Evolutionary conservation across 2,329 filamentous ascomycete genomes (phyloP).

Genomic region (Aspergillus awamori): DNA sequence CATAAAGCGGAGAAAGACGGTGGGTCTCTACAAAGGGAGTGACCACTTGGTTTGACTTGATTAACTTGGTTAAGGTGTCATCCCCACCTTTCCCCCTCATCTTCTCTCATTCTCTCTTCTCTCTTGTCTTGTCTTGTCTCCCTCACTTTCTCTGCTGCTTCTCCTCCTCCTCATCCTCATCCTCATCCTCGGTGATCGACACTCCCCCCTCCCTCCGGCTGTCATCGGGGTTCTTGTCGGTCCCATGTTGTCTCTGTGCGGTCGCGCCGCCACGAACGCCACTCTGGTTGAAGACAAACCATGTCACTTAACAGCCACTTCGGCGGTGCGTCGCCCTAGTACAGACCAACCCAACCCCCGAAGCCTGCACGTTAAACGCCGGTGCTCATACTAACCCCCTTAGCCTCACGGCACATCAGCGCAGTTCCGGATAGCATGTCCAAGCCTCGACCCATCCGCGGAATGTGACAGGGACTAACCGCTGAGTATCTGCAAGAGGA

Average conservation of each 20-base stretch:
- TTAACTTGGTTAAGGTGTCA: too few relatives aligned
- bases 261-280: not conserved
- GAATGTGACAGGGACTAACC: conserved; percentile 8
- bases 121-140: not conserved
- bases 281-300: too few relatives aligned
- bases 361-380: not conserved
- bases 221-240: not conserved
- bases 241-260: not conserved
- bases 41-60: too few relatives aligned
- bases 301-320: not conserved
- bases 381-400: not conserved
- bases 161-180: not conserved
- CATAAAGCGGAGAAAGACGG: too few relatives aligned
- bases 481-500: conserved; percentile 6
- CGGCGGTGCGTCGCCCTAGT: not conserved
- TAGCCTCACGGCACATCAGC: not conserved
- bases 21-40: too few relatives aligned
- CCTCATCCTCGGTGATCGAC: not conserved
- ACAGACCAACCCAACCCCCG: not conserved
- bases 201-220: not conserved
- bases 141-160: not conserved
- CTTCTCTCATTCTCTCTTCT: not conserved
- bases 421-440: not conserved
- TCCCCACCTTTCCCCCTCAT: not conserved
- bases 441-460: conserved; percentile 1